Evolutionary conservation across 306 rosid species (phyloP).

Genomic region (Cicer arietinum): DNA sequence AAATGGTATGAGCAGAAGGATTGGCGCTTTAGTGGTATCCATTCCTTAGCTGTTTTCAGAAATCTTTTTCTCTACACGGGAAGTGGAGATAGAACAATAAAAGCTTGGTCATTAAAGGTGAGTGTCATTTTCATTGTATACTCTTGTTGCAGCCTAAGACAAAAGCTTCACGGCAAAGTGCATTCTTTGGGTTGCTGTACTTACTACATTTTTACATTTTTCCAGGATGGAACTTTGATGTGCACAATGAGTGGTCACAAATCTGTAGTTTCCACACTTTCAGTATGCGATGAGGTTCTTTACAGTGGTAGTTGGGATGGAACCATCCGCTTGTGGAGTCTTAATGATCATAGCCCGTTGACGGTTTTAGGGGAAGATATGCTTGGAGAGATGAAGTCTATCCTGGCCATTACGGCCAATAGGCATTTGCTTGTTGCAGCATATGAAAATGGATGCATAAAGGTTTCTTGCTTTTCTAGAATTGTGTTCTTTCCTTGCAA

Average conservation of each 20-base stretch:
- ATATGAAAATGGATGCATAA: constrained; percentile 77
- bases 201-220: constrained; percentile 31
- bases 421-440: constrained; percentile 76
- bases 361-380: constrained; percentile 74
- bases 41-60: constrained; percentile 66
- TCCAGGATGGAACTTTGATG: constrained; percentile 72
- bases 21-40: constrained; percentile 98
- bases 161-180: constrained; percentile 27
- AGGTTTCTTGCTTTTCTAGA: constrained; percentile 60
- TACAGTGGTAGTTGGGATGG: constrained; percentile 99
- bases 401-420: constrained; percentile 65
- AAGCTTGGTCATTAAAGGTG: constrained; percentile 85
- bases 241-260: constrained; percentile 85
- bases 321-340: constrained; percentile 91
- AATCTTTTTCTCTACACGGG: constrained; percentile 72
- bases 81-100: constrained; percentile 87
- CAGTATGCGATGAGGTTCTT: constrained; percentile 71
- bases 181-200: constrained; percentile 41
- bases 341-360: constrained; percentile 76
- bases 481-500: constrained; percentile 5
- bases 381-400: constrained; percentile 59
- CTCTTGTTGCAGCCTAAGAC: constrained; percentile 23
- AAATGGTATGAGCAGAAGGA: constrained; percentile 85
- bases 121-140: constrained; percentile 32
- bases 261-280: constrained; percentile 85